phyloP scores from a whole-genome alignment of 805 yeast species.

The Myxozyma udenii region DNA sequence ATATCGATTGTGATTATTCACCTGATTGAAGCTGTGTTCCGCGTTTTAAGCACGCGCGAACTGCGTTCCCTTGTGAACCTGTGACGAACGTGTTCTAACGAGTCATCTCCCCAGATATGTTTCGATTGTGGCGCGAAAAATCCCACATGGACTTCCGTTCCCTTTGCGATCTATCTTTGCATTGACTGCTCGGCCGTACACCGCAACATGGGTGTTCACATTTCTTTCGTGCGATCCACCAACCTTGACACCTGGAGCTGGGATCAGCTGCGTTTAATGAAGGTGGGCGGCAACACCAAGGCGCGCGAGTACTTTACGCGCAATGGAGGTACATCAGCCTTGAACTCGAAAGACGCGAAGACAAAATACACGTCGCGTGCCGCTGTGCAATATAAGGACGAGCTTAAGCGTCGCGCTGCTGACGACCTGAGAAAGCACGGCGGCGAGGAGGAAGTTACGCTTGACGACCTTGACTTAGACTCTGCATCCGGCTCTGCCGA shows the following conservation, averaged over 20 bases:
- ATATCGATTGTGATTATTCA: no score
- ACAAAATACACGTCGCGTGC: constrained; percentile 76
- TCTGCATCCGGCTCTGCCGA: constrained; percentile 1
- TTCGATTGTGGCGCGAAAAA: constrained; percentile 92
- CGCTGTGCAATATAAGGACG: constrained; percentile 79
- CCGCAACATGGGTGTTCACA: constrained; percentile 93
- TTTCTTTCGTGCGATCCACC: constrained; percentile 89
- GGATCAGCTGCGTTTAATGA: constrained; percentile 84
- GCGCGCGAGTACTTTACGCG: constrained; percentile 80
- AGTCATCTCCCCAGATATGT: constrained; percentile 46
- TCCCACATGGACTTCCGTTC: constrained; percentile 98
- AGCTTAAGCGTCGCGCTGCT: constrained; percentile 63
- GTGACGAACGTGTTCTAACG: background rate
- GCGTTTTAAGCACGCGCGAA: background rate
- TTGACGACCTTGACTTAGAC: constrained; percentile 41
- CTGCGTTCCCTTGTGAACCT: background rate
- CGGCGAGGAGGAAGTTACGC: constrained; percentile 70
- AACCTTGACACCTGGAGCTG: constrained; percentile 93
- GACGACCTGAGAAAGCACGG: constrained; percentile 50
- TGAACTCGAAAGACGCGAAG: constrained; percentile 62
- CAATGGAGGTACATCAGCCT: constrained; percentile 76
- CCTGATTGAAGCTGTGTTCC: background rate
- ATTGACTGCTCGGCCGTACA: constrained; percentile 94
- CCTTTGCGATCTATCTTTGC: constrained; percentile 90
- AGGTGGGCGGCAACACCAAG: constrained; percentile 86